A percentile compares a stretch with the other conserved stretches of the same genome.
Conservation (phyloP, 1,284 basidiomycete genomes). For the Ganoderma lingzhi region DNA sequence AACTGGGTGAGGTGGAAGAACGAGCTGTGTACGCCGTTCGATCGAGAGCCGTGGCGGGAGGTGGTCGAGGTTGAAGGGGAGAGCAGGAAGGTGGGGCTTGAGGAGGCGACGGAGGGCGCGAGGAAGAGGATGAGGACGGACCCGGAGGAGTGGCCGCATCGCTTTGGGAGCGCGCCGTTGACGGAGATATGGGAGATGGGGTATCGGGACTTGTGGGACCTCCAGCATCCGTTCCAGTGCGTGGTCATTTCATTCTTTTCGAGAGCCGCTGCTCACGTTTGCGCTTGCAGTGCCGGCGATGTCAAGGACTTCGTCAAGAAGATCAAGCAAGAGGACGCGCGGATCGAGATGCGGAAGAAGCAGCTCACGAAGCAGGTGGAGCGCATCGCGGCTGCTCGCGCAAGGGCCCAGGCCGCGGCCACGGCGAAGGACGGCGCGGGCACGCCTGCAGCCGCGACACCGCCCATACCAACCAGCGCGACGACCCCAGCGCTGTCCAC, state of each 20-base stretch:
- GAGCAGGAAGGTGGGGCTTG: conserved; percentile 58
- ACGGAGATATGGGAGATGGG: conserved; percentile 86
- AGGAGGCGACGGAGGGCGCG: conserved; percentile 63
- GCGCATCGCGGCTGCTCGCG: conserved; percentile 52
- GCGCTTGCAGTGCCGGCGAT: conserved; percentile 61
- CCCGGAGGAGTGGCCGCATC: conserved; percentile 65
- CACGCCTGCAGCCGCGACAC: conserved; percentile 31
- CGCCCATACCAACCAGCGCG: conserved; percentile 30
- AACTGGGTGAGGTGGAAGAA: conserved; percentile 92
- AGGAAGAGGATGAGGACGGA: conserved; percentile 62
- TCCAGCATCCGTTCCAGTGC: conserved; percentile 73
- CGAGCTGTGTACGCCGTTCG: conserved; percentile 77
- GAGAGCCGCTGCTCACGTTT: too few species aligned
- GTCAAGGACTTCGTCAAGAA: conserved; percentile 77
- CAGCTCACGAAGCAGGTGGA: conserved; percentile 57
- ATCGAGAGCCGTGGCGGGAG: conserved; percentile 67
- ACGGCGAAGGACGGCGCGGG: conserved; percentile 34
- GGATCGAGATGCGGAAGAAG: conserved; percentile 68
- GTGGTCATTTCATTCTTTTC: conserved; percentile 34
- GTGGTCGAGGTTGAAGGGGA: conserved; percentile 49
- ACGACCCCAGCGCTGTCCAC: conserved; percentile 26
- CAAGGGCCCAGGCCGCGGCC: conserved; percentile 42
- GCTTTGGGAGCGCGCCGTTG: conserved; percentile 68
- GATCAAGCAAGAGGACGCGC: conserved; percentile 69
- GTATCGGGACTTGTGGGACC: conserved; percentile 65